Evolutionary conservation across 805 yeast species (phyloP).

Genomic region (Starmerella geochares): DNA sequence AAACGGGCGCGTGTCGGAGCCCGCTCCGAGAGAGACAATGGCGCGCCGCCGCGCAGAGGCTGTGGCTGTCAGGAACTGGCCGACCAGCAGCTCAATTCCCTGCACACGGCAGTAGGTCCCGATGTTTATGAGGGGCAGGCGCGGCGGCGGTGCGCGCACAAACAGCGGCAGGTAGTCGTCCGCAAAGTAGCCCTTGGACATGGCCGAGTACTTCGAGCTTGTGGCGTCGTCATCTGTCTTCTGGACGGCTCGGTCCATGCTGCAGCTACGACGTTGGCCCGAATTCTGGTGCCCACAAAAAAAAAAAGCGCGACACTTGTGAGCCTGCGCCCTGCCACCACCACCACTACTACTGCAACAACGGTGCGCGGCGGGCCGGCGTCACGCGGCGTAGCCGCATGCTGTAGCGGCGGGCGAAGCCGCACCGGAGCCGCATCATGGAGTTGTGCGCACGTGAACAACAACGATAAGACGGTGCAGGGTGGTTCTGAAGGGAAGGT

Average conservation of each 20-base stretch:
- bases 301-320: no score
- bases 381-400: no score
- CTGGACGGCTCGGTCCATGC: constrained; percentile 35
- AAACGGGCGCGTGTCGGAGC: constrained; percentile 66
- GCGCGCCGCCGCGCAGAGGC: constrained; percentile 29
- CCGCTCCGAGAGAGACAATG: constrained; percentile 67
- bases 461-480: not conserved
- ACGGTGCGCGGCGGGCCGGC: no score
- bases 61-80: constrained; percentile 31
- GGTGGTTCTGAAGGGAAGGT: not conserved
- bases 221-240: constrained; percentile 56
- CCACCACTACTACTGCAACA: no score
- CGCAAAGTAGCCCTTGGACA: constrained; percentile 36
- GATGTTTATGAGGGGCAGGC: constrained; percentile 50
- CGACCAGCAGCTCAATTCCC: constrained; percentile 37
- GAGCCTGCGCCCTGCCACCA: no score
- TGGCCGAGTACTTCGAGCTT: constrained; percentile 42
- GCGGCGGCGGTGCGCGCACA: constrained; percentile 27
- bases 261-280: no score
- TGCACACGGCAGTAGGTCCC: constrained; percentile 48
- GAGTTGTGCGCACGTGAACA: not conserved
- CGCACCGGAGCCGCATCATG: constrained; percentile 2
- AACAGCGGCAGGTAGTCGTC: constrained; percentile 34
- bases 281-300: no score
- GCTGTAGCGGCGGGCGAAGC: not conserved